Evolutionary conservation across 78 protist genomes (phyloP), one percentile per base, ranked within the genome.

Genomic region (Goniomonas avonlea): DNA sequence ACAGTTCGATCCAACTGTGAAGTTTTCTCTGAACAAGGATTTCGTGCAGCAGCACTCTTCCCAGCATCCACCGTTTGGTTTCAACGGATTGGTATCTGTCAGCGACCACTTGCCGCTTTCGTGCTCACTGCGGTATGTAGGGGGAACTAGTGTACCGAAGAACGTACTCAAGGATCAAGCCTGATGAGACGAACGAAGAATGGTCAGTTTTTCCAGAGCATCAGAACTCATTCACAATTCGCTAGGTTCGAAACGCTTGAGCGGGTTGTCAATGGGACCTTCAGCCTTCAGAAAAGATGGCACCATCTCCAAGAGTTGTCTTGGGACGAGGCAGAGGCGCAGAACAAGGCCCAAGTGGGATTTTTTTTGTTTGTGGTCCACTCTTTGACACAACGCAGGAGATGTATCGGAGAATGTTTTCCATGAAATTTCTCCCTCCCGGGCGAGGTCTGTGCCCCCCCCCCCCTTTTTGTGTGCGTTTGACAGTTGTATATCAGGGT

Each of bases 371-470:
- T n/a, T n/a, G n/a, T n/a, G n/a, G n/a, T n/a, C n/a, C n/a, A n/a
- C n/a, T n/a, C n/a, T n/a, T n/a, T n/a, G n/a, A n/a, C n/a, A n/a
- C n/a, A n/a, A n/a, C n/a, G n/a, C n/a, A n/a, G n/a, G n/a, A n/a
- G n/a, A n/a, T n/a, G n/a, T n/a, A n/a, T n/a, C n/a, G 65, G 32
- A 17, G 73, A 38, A 79, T 79, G n/a, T 79, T 69, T 35, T 23
- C 31, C 17, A 43, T 79, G 66, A 65, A 79, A 23, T 79, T 65
- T 20, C 9, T 79, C 29, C 83, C 83, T 7, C 77, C 77, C 15
- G 83, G 83, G 15, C 43, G 83, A 0, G 83, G 83, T 7, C 48
- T 79, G n/a, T n/a, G n/a, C n/a, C n/a, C n/a, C n/a, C n/a, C n/a
- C n/a, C n/a, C n/a, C n/a, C n/a, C n/a, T n/a, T n/a, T n/a, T n/a